These are phyloP conservation scores for Leptomonas seymouri DNA, from an alignment of 208 protist genomes.

Conservation along the genomic window DNA sequence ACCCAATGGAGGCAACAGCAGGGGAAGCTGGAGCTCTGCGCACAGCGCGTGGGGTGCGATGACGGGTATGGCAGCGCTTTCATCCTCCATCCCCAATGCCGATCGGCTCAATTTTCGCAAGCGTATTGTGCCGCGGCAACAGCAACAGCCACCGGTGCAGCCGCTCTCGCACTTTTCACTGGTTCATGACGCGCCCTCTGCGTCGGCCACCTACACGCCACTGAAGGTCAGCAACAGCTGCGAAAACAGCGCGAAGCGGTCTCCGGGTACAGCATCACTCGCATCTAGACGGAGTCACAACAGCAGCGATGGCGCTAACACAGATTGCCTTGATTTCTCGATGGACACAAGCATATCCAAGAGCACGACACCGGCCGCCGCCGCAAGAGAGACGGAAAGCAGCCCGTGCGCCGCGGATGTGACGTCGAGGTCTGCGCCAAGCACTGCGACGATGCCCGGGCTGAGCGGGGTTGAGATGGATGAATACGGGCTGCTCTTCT, in stretches of 20 bases:
- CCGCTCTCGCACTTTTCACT: not conserved
- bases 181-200: not conserved
- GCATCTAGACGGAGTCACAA: not conserved
- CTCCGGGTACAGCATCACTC: not conserved
- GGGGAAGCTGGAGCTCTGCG: not conserved
- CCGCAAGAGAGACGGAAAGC: not conserved
- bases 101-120: constrained; percentile 16
- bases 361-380: not conserved
- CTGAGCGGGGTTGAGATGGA: constrained; percentile 6
- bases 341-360: not conserved
- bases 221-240: not conserved
- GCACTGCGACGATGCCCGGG: not conserved
- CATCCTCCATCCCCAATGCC: constrained; percentile 2
- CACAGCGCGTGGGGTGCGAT: not conserved
- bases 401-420: not conserved
- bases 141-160: not conserved
- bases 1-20: not conserved
- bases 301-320: not conserved
- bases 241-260: not conserved
- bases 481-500: constrained; percentile 28
- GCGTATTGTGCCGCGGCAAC: constrained; percentile 12
- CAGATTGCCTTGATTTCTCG: not conserved
- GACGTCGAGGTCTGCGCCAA: not conserved
- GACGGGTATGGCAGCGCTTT: not conserved
- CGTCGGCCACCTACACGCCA: not conserved